phyloP scores from a whole-genome alignment of 352 stramenopile genomes.

The Globisporangium orthogonon region DNA sequence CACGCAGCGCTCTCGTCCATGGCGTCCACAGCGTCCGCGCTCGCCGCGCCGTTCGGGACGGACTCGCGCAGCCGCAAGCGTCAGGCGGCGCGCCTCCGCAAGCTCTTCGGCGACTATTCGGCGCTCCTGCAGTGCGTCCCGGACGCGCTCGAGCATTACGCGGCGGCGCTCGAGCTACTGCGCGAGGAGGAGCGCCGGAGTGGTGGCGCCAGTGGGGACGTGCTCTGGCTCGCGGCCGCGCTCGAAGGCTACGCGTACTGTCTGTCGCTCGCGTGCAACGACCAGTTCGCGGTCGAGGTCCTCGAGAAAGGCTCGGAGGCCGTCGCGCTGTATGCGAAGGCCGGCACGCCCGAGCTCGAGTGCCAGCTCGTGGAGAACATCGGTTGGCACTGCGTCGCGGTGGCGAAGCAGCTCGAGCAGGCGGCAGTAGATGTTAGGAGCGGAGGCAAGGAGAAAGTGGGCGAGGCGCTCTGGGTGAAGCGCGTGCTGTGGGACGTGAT shows the following conservation, averaged over 20 bases:
- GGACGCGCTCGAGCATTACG: constrained; percentile 69
- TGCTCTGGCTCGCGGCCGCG: constrained; percentile 72
- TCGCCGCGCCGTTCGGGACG: constrained; percentile 19
- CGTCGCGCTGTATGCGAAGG: constrained; percentile 54
- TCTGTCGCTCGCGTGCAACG: constrained; percentile 34
- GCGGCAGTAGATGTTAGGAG: background rate
- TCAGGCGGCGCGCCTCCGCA: constrained; percentile 54
- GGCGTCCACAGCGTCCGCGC: constrained; percentile 22
- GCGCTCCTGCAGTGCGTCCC: constrained; percentile 57
- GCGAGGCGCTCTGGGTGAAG: constrained; percentile 65
- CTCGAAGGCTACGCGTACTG: constrained; percentile 73
- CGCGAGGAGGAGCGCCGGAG: constrained; percentile 72
- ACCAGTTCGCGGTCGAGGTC: constrained; percentile 67
- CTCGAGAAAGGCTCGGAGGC: constrained; percentile 78
- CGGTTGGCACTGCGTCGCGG: constrained; percentile 61
- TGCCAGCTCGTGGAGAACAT: constrained; percentile 62
- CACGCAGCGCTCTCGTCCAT: constrained; percentile 13
- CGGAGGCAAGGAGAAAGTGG: constrained; percentile 24
- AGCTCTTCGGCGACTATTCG: constrained; percentile 79
- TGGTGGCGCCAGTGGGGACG: constrained; percentile 34
- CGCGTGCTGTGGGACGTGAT: constrained; percentile 61
- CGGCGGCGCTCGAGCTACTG: constrained; percentile 60
- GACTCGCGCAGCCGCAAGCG: constrained; percentile 50
- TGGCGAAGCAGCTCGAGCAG: constrained; percentile 27
- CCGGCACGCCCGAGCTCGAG: constrained; percentile 61